A percentile compares a stretch with the other conserved stretches of the same genome.
These are phyloP conservation scores for Thielaviopsis euricoi DNA, from an alignment of 2,329 filamentous ascomycete species.

Conservation along the genomic window DNA sequence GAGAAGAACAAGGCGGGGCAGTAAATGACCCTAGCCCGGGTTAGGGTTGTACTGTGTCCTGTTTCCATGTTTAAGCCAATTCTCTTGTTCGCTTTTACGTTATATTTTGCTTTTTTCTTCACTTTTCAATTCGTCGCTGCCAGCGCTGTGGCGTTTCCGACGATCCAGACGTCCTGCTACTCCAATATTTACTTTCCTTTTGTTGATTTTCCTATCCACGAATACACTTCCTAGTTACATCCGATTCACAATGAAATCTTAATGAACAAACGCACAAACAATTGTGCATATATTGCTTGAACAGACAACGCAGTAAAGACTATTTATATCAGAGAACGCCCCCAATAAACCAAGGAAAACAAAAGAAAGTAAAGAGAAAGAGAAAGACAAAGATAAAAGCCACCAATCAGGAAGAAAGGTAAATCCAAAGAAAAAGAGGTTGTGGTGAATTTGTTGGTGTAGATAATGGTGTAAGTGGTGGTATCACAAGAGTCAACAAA, in stretches of 20 bases:
- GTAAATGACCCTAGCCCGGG: not conserved
- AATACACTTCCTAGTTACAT: not conserved
- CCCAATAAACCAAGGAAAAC: not conserved
- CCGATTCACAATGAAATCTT: not conserved
- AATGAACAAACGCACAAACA: not conserved
- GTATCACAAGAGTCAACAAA: not conserved
- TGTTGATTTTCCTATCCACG: not conserved
- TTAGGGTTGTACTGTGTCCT: not conserved
- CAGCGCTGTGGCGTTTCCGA: not conserved
- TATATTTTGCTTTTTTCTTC: not conserved
- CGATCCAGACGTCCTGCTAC: not conserved
- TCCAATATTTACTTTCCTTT: not conserved
- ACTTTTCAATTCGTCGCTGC: not conserved
- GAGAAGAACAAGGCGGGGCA: slow-evolving; percentile 4
- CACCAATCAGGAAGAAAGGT: not conserved
- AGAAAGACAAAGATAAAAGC: not conserved
- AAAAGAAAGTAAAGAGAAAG: too few relatives aligned
- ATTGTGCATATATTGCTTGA: not conserved
- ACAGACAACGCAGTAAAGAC: not conserved
- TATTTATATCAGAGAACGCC: not conserved
- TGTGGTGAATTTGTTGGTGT: not conserved
- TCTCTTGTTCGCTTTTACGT: not conserved
- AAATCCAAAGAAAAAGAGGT: not conserved
- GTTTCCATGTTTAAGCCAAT: not conserved
- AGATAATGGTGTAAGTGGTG: not conserved